These are phyloP conservation scores for Suillus paluster DNA, from an alignment of 768 basidiomycete genomes.

Conservation along the genomic window DNA sequence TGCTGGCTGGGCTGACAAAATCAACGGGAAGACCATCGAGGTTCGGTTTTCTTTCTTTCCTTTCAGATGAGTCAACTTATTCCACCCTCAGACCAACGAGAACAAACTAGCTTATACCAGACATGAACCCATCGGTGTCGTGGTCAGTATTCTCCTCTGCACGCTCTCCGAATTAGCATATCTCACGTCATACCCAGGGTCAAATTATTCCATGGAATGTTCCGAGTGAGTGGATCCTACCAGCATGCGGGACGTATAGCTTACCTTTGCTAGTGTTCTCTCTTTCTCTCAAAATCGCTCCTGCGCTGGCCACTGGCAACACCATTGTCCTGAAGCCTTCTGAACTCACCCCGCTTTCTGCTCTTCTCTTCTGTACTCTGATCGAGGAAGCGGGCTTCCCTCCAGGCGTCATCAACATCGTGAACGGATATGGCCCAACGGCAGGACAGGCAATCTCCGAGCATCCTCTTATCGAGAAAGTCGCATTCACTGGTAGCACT, in stretches of 20 bases:
- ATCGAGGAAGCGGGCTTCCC: slow-evolving; percentile 76
- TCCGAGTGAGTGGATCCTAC: slow-evolving; percentile 35
- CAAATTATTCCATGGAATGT: slow-evolving; percentile 76
- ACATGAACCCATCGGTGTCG: slow-evolving; percentile 64
- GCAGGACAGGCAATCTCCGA: slow-evolving; percentile 73
- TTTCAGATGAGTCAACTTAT: slow-evolving; percentile 18
- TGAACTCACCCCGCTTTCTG: slow-evolving; percentile 75
- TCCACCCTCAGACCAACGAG: slow-evolving; percentile 46
- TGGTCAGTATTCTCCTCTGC: slow-evolving; percentile 26
- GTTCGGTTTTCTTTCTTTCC: slow-evolving; percentile 18
- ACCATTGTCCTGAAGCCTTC: slow-evolving; percentile 81
- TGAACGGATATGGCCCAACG: slow-evolving; percentile 72
- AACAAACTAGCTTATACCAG: slow-evolving; percentile 54
- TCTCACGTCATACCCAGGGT: slow-evolving; percentile 29
- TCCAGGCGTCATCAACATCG: slow-evolving; percentile 77
- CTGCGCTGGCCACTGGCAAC: slow-evolving; percentile 81
- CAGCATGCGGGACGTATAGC: background rate
- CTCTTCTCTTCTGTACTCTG: slow-evolving; percentile 54
- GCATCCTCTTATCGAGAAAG: slow-evolving; percentile 68
- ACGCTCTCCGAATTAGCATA: slow-evolving; percentile 27
- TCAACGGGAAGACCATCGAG: slow-evolving; percentile 54
- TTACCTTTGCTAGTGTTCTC: slow-evolving; percentile 47
- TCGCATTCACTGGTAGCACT: slow-evolving; percentile 89
- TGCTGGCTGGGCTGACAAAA: slow-evolving; percentile 66
- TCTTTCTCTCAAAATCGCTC: slow-evolving; percentile 74